Percentiles rank a stretch among this genome's conserved stretches.
Conservation (phyloP, 1,284 basidiomycete genomes). For the Cerioporus squamosus region DNA sequence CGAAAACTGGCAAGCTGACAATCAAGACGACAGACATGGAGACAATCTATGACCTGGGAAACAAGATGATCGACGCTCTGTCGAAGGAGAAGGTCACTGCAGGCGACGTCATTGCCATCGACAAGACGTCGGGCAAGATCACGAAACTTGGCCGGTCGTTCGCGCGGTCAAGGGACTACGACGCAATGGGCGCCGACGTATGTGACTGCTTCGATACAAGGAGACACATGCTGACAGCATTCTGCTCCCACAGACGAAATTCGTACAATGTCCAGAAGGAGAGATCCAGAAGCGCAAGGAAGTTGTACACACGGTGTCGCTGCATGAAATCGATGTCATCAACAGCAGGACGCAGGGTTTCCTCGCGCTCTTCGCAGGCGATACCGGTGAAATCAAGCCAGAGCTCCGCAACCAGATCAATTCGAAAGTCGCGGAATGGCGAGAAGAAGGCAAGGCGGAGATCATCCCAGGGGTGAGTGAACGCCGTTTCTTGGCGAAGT, state of each 20-base stretch:
- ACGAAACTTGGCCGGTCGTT: constrained; percentile 96
- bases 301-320: constrained; percentile 94
- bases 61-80: constrained; percentile 98
- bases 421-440: constrained; percentile 95
- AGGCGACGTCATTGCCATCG: constrained; percentile 95
- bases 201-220: constrained; percentile 35
- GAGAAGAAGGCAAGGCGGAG: constrained; percentile 98
- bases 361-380: constrained; percentile 80
- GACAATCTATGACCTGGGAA: constrained; percentile 98
- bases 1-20: constrained; percentile 97
- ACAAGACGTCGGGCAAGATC: constrained; percentile 97
- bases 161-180: constrained; percentile 95
- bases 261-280: constrained; percentile 97
- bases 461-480: constrained; percentile 91
- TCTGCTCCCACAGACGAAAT: constrained; percentile 77
- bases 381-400: constrained; percentile 99
- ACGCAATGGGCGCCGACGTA: constrained; percentile 98
- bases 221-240: not conserved
- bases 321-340: constrained; percentile 99
- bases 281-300: constrained; percentile 98
- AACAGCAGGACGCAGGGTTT: constrained; percentile 97
- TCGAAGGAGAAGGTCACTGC: constrained; percentile 97
- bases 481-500: not conserved
- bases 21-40: constrained; percentile 99
- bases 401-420: constrained; percentile 97